These are phyloP conservation scores for Citrus australasica DNA, from an alignment of 345 rosid genomes.

Conservation along the genomic window DNA sequence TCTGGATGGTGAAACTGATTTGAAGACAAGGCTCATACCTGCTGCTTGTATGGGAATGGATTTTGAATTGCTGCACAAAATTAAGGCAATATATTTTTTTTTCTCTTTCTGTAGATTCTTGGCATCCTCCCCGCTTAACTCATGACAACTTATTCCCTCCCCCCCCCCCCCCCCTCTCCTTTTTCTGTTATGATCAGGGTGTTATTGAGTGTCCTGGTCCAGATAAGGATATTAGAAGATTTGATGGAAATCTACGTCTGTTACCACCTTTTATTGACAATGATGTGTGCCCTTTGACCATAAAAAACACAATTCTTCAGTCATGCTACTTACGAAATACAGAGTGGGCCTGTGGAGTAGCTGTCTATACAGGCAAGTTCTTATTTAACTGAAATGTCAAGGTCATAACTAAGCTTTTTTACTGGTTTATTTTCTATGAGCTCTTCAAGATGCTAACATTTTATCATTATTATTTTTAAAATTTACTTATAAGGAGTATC, in stretches of 20 bases:
- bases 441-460: not conserved
- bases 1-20: slow-evolving; percentile 96
- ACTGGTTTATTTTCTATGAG: not conserved
- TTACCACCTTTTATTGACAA: slow-evolving; percentile 97
- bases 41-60: slow-evolving; percentile 91
- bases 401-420: slow-evolving; percentile 8
- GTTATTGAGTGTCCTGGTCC: slow-evolving; percentile 95
- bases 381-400: not conserved
- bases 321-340: slow-evolving; percentile 96
- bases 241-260: slow-evolving; percentile 93
- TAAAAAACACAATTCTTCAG: slow-evolving; percentile 92
- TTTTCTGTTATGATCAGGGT: slow-evolving; percentile 51
- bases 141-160: not conserved
- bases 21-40: slow-evolving; percentile 87
- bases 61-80: slow-evolving; percentile 84
- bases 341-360: slow-evolving; percentile 99
- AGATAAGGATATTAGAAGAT: slow-evolving; percentile 93
- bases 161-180: no score
- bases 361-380: slow-evolving; percentile 85
- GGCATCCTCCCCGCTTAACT: not conserved
- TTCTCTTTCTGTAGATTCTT: not conserved
- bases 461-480: no score
- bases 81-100: slow-evolving; percentile 47
- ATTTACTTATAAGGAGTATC: not conserved
- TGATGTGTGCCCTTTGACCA: slow-evolving; percentile 88